Conservation (phyloP, 2,329 filamentous ascomycete genomes). For the Sphaerostilbella broomeana region DNA sequence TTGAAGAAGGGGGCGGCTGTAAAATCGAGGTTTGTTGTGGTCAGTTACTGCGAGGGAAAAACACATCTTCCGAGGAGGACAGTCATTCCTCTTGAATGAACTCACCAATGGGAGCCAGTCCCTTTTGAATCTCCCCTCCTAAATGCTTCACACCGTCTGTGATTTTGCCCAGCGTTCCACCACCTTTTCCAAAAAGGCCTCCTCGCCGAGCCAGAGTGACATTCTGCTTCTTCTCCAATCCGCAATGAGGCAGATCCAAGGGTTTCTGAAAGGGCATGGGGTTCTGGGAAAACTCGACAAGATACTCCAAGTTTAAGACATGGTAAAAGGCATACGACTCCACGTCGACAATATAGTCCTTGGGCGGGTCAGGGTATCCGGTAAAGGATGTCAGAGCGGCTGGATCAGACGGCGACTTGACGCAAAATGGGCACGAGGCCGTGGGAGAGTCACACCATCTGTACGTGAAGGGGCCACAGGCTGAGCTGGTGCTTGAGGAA, state of each 20-base stretch:
- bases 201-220: not conserved
- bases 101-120: conserved; percentile 1
- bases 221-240: not conserved
- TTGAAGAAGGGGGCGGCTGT: not conserved
- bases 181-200: not conserved
- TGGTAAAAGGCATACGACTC: conserved; percentile 2
- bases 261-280: not conserved
- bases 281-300: conserved; percentile 1
- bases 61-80: too few relatives aligned
- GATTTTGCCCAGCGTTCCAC: not conserved
- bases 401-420: too few relatives aligned
- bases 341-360: not conserved
- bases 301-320: not conserved
- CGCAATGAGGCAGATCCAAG: not conserved
- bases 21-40: not conserved
- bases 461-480: not conserved
- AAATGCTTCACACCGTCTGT: not conserved
- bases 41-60: not conserved
- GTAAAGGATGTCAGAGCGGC: not conserved
- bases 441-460: not conserved
- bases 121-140: not conserved
- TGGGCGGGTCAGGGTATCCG: not conserved
- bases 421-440: not conserved
- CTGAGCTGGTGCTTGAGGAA: not conserved
- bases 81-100: not conserved